A percentile compares a stretch with the other conserved stretches of the same genome.
Evolutionary conservation across 2,329 filamentous ascomycete genomes (phyloP).

Genomic region (Calycina marina): DNA sequence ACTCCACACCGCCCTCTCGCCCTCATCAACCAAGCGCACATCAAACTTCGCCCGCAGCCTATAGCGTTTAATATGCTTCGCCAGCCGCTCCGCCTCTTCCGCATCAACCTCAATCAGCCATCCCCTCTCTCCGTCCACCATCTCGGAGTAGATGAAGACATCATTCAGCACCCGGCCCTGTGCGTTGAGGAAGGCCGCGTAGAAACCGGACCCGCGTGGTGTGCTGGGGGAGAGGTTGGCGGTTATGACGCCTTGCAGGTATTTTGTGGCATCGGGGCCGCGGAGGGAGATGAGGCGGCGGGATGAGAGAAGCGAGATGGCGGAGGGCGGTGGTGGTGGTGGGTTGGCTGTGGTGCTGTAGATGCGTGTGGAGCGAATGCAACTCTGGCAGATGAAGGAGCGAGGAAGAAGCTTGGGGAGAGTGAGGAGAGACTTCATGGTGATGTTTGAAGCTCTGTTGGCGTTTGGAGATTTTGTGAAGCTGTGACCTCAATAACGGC

Average conservation of each 20-base stretch:
- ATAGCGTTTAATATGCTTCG: conserved; percentile 67
- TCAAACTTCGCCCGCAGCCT: conserved; percentile 71
- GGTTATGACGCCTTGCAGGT: conserved; percentile 79
- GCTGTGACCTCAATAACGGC: too few species aligned
- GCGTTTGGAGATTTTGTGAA: too few species aligned
- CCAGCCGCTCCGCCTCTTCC: conserved; percentile 42
- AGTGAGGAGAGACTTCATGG: conserved; percentile 3
- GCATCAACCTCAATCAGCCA: conserved; percentile 79
- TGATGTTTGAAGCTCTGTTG: too few species aligned
- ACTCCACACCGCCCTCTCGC: conserved; percentile 56
- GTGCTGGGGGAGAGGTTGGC: conserved; percentile 38
- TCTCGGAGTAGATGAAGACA: conserved; percentile 66
- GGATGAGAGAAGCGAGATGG: conserved; percentile 46
- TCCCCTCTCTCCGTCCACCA: conserved; percentile 9
- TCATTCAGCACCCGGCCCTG: conserved; percentile 76
- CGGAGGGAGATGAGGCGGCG: conserved; percentile 67
- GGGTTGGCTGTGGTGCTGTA: conserved; percentile 10
- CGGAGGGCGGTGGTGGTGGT: conserved; percentile 30
- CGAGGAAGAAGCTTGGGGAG: too few species aligned
- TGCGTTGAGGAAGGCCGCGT: conserved; percentile 75
- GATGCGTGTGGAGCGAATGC: too few species aligned
- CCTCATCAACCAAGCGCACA: conserved; percentile 48
- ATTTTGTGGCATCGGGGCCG: conserved; percentile 67
- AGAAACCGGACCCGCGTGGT: conserved; percentile 41
- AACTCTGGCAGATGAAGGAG: too few species aligned